Conservation (phyloP, 2,329 filamentous ascomycete species). For the Colletotrichum liaoningense region DNA sequence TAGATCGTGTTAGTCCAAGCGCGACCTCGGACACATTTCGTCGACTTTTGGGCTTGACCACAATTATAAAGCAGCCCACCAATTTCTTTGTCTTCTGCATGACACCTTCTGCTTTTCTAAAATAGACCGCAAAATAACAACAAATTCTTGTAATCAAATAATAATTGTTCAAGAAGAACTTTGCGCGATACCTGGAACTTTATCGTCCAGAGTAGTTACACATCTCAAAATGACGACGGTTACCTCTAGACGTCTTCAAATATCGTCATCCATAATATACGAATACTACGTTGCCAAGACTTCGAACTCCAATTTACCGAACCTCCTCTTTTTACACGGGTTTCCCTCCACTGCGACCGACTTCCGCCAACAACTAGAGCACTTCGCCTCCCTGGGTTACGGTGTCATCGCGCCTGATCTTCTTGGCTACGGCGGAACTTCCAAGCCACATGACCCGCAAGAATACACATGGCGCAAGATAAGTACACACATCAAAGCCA, state of each 20-base stretch:
- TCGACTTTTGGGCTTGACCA: slow-evolving; percentile 10
- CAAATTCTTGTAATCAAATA: not conserved
- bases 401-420: slow-evolving; percentile 57
- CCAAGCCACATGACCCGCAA: slow-evolving; percentile 80
- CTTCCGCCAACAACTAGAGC: slow-evolving; percentile 52
- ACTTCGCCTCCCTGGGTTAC: slow-evolving; percentile 50
- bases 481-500: slow-evolving; percentile 81
- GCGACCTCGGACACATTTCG: slow-evolving; percentile 30
- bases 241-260: slow-evolving; percentile 7
- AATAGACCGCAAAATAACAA: not conserved
- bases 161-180: no score
- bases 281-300: slow-evolving; percentile 46
- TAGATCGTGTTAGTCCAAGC: not conserved
- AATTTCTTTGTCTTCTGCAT: not conserved
- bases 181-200: no score
- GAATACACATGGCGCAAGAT: slow-evolving; percentile 85
- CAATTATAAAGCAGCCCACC: not conserved
- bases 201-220: not conserved
- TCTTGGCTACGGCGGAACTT: slow-evolving; percentile 84
- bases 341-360: slow-evolving; percentile 59
- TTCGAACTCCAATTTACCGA: slow-evolving; percentile 39
- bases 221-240: not conserved
- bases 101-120: no score
- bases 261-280: slow-evolving; percentile 29
- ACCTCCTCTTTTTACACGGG: slow-evolving; percentile 60